Base-by-base conservation (phyloP, 2,329 filamentous ascomycete genomes). In the Pestalotiopsis sp. region DNA sequence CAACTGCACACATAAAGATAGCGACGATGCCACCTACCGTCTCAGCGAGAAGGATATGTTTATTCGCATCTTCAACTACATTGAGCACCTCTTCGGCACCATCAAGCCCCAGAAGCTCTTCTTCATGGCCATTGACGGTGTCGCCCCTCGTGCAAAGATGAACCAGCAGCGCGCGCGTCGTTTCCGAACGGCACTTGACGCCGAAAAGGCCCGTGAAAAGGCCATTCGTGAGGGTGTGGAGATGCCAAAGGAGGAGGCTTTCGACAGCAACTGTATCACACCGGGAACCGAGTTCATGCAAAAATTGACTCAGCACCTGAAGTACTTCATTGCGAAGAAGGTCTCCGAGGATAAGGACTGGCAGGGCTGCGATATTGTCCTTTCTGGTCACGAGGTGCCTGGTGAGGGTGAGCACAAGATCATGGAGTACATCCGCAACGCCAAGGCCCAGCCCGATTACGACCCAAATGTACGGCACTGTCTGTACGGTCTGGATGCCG, bases 391-490 rank as follows among this genome's bases (percentile, higher is more conserved):
- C 77, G 97, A 99, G 80, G 95, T 98, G 30, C 96, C 96, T 6
- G 96, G 96, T 74, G 97, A 99, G 82, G 96, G 96, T 75, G 96
- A 99, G 81, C 96, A 99, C 85, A 99, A 99, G 84, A 97, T 99
- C 81, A 99, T 99, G 96, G 97, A 99, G 81, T 99, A 99, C 81
- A 99, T 99, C 80, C 92, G 96, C 73, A 93, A 97, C 80, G 93
- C 96, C 70, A 98, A 98, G 85, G 94, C 95, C 62, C 96, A 99
- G 80, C 93, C 93, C 2, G 89, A 91, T 71, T 99, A 99, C 80
- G 91, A 97, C 78, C 88, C 93, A 63, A 98, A 99, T 76, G 89
- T 97, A 70, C 93, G 96, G 68, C 96, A 99, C 81, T 99, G 97
- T 81, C 86, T 99, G 70, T 99, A 99, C 81, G 97, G 97, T 26